Evolutionary conservation across 1,139 yeast genomes (phyloP), one percentile per base, ranked within the genome.

Genomic region (Nakaseomyces glabratus): DNA sequence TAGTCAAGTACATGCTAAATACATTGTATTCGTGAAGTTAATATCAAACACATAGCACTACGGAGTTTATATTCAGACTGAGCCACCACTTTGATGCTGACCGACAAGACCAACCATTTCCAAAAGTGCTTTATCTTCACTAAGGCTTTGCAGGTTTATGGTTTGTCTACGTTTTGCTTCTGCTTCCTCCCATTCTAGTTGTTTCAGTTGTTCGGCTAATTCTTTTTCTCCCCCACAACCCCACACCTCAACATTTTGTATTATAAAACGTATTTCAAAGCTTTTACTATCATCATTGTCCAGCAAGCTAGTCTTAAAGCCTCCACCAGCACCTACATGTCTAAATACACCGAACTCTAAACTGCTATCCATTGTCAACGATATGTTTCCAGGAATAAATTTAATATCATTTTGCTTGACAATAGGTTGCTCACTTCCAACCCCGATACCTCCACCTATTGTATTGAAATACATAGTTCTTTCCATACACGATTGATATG

Each of bases 71-170:
- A n/a, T 9, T 48, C 51, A 70, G 19, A 71, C 56, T 23, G 77
- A 71, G 0, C 90, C 81, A 9, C 90, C 90, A 34, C 73, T 68
- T 29, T 69, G 67, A 39, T 70, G 69, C 37, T 76, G 75, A 0
- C 95, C 95, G 5, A 85, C 76, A 8, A 88, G 55, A 0, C 97
- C 97, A 0, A 85, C 97, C 88, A 88, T 72, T 47, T 86, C 96
- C 46, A 88, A 61, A 35, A 88, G 64, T 1, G 95, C 95, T 33
- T 88, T 61, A 37, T 86, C 95, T 48, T 86, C 96, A 2, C 80
- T 82, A 48, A 82, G 53, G 38, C 68, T 72, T 37, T 70, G 68
- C 25, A 77, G 41, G 49, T 85, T 84, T 3, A 86, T 72, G 22
- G 71, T 66, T 49, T 78, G 82, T 37, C 96, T 65, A 21, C 85